phyloP scores from a whole-genome alignment of 179 eudicot species.

The Drosera spatulata region DNA sequence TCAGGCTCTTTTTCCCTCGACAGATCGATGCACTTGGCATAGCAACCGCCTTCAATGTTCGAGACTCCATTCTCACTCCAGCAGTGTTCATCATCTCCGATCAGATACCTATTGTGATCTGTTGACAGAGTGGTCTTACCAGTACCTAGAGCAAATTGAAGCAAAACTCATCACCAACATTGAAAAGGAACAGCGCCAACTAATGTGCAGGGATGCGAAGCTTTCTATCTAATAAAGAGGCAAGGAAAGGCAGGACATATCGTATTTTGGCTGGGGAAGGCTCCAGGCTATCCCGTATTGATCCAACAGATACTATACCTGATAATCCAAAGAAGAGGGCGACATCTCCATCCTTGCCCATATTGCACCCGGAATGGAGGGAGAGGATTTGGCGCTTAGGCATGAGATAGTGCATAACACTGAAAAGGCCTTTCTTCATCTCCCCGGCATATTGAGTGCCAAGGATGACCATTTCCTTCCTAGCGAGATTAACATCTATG shows the following conservation, averaged over 20 bases:
- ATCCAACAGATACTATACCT: slow-evolving; percentile 29
- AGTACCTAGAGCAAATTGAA: slow-evolving; percentile 40
- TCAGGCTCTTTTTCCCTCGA: slow-evolving; percentile 84
- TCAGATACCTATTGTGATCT: slow-evolving; percentile 71
- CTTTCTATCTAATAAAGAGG: not conserved
- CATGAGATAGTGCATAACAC: slow-evolving; percentile 97
- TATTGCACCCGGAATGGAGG: slow-evolving; percentile 86
- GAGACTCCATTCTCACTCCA: slow-evolving; percentile 92
- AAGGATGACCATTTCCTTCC: slow-evolving; percentile 93
- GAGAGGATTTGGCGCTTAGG: slow-evolving; percentile 85
- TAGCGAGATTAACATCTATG: slow-evolving; percentile 71
- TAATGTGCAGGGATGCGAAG: not conserved
- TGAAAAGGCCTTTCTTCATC: slow-evolving; percentile 93
- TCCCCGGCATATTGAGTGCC: slow-evolving; percentile 99
- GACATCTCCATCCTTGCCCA: slow-evolving; percentile 86
- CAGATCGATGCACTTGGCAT: slow-evolving; percentile 92
- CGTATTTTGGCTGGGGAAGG: slow-evolving; percentile 8
- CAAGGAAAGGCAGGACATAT: slow-evolving; percentile 4
- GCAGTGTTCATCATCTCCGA: slow-evolving; percentile 95
- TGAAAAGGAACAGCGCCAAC: not conserved
- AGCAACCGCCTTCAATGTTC: slow-evolving; percentile 94
- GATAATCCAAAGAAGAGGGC: slow-evolving; percentile 96
- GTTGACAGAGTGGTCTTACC: slow-evolving; percentile 95
- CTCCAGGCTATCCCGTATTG: slow-evolving; percentile 8
- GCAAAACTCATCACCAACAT: slow-evolving; percentile 2